Evolutionary conservation across 495 filamentous ascomycete genomes (phyloP).

Genomic region (Staphylotrichum longicolle): DNA sequence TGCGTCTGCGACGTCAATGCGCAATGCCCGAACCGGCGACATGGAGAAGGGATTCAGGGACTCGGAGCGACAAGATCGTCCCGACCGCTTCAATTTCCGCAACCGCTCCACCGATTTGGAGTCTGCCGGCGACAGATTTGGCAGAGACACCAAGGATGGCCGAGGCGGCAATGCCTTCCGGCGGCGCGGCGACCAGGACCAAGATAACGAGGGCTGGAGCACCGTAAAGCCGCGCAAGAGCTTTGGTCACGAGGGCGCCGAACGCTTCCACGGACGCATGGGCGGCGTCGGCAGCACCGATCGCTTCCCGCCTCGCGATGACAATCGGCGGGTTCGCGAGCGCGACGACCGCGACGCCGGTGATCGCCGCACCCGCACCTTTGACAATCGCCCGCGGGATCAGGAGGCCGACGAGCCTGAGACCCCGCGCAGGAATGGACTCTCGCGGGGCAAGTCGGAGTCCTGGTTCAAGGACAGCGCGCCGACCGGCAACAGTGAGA

Average conservation of each 20-base stretch:
- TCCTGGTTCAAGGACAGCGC: conserved; percentile 42
- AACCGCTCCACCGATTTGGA: conserved; percentile 68
- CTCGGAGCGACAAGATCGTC: conserved; percentile 58
- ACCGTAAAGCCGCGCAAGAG: conserved; percentile 63
- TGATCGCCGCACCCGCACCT: conserved; percentile 53
- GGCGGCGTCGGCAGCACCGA: conserved; percentile 39
- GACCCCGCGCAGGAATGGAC: conserved; percentile 54
- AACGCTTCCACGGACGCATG: conserved; percentile 59
- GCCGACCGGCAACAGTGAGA: conserved; percentile 40
- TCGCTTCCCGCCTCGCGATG: conserved; percentile 36
- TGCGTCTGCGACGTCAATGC: conserved; percentile 66
- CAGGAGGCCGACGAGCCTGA: conserved; percentile 55
- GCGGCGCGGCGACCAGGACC: conserved; percentile 52
- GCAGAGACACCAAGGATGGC: conserved; percentile 40
- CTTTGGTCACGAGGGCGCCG: conserved; percentile 61
- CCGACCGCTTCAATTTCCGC: conserved; percentile 66
- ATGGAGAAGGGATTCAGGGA: conserved; percentile 49
- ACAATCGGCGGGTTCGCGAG: conserved; percentile 41
- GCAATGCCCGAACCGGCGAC: conserved; percentile 49
- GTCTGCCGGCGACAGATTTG: conserved; percentile 50
- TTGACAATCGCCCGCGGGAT: conserved; percentile 49
- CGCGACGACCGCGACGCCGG: conserved; percentile 52
- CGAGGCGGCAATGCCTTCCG: conserved; percentile 45
- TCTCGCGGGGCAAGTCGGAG: conserved; percentile 44
- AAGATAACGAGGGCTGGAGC: conserved; percentile 58